Evolutionary conservation across 805 yeast species (phyloP).

Genomic region (Ogataea methanolica): DNA sequence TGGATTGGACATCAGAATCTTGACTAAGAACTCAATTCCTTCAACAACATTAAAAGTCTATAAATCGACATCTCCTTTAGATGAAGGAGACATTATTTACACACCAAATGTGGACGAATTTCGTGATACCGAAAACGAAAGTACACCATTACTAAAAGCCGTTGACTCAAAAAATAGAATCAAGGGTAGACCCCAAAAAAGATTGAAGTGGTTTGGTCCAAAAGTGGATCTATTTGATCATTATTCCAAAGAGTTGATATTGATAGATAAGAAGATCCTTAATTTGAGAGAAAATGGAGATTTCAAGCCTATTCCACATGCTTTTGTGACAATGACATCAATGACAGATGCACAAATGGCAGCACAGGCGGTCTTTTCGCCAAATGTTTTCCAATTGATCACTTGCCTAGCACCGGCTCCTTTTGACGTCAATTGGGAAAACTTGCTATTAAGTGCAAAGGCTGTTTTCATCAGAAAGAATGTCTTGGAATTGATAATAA

Average conservation of each 20-base stretch:
- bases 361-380: constrained; percentile 93
- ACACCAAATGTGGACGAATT: constrained; percentile 6
- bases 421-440: constrained; percentile 83
- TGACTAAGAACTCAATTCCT: constrained; percentile 17
- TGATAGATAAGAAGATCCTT: constrained; percentile 36
- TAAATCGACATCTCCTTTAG: constrained; percentile 7
- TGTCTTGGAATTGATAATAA: constrained; percentile 33
- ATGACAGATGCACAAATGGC: constrained; percentile 97
- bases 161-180: constrained; percentile 9
- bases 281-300: constrained; percentile 26
- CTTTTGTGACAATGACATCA: constrained; percentile 87
- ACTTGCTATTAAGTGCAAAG: constrained; percentile 38
- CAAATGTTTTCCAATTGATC: constrained; percentile 77
- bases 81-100: constrained; percentile 12
- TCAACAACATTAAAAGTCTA: constrained; percentile 31
- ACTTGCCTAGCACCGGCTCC: constrained; percentile 94
- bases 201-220: constrained; percentile 22
- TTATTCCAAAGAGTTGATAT: constrained; percentile 31
- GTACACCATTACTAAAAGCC: constrained; percentile 19
- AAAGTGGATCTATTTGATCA: constrained; percentile 31
- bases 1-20: constrained; percentile 37
- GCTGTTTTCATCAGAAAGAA: constrained; percentile 32
- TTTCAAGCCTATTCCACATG: constrained; percentile 41
- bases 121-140: constrained; percentile 4
- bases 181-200: constrained; percentile 21